Percentiles rank a stretch among this genome's conserved stretches.
Conservation (phyloP, 148 eudicot species). For the Amaranthus hypochondriacus region DNA sequence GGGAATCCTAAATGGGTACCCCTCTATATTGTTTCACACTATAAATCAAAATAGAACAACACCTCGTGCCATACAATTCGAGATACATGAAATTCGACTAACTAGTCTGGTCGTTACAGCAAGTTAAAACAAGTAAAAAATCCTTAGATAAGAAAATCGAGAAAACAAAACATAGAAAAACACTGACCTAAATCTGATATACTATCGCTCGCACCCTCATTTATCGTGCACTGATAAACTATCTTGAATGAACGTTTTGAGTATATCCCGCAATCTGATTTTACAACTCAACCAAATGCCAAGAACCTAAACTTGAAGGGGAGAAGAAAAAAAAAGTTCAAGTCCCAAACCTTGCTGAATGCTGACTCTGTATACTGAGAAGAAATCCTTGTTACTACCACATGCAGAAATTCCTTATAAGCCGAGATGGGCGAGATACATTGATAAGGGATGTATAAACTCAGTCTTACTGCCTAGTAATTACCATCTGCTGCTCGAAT, state of each 20-base stretch:
- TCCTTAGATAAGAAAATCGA: background rate
- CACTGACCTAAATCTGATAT: constrained; percentile 30
- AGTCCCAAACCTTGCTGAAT: constrained; percentile 29
- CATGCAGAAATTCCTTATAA: constrained; percentile 29
- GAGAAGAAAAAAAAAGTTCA: constrained; percentile 14
- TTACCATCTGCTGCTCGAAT: constrained; percentile 30
- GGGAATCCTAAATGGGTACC: constrained; percentile 35
- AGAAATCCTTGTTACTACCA: constrained; percentile 5
- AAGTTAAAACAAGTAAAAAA: constrained; percentile 18
- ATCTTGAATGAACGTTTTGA: constrained; percentile 33
- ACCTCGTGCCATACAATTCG: constrained; percentile 40
- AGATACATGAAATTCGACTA: constrained; percentile 22
- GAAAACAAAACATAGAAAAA: constrained; percentile 9
- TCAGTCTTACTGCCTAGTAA: constrained; percentile 27
- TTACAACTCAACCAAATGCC: constrained; percentile 44
- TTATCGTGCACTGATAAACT: constrained; percentile 32
- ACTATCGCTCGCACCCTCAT: constrained; percentile 32
- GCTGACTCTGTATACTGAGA: constrained; percentile 21
- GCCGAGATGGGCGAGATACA: constrained; percentile 23
- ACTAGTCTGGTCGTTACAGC: constrained; percentile 33
- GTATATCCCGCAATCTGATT: constrained; percentile 48
- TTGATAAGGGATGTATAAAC: constrained; percentile 27
- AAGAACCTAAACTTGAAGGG: constrained; percentile 35
- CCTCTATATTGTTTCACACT: constrained; percentile 39
- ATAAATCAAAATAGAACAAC: constrained; percentile 35